Evolutionary conservation across 495 filamentous ascomycete species (phyloP).

Genomic region (Aspergillus baeticus): DNA sequence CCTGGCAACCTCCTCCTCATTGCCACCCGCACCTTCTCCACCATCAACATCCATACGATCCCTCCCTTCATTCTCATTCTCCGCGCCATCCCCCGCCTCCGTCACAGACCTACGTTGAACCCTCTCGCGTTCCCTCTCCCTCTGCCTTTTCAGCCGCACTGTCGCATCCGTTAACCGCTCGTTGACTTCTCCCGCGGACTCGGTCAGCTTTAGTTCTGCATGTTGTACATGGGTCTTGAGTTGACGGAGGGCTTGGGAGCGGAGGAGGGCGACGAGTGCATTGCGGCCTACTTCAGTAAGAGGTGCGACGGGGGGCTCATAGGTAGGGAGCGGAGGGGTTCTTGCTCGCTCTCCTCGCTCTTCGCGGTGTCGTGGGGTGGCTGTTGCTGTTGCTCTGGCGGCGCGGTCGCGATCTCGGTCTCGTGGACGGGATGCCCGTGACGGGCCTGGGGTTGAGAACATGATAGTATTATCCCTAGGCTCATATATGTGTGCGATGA

Average conservation of each 20-base stretch:
- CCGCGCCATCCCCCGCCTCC: conserved; percentile 21
- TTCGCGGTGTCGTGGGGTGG: conserved; percentile 15
- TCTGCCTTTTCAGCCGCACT: conserved; percentile 29
- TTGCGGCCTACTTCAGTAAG: conserved; percentile 36
- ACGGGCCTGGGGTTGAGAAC: conserved; percentile 1
- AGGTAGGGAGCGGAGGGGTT: conserved; percentile 49
- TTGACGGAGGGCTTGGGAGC: conserved; percentile 26
- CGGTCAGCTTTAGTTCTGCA: conserved; percentile 37
- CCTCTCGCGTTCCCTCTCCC: conserved; percentile 19
- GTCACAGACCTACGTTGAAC: background rate
- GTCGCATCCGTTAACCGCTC: conserved; percentile 40
- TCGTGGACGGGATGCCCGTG: background rate
- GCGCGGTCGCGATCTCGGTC: background rate
- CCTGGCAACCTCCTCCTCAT: conserved; percentile 21
- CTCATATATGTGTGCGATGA: background rate
- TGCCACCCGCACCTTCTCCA: conserved; percentile 7
- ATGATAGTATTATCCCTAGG: background rate
- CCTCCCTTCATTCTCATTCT: conserved; percentile 20
- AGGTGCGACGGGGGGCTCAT: conserved; percentile 56
- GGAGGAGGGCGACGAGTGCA: conserved; percentile 32
- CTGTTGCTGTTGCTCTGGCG: conserved; percentile 6
- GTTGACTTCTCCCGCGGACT: conserved; percentile 47
- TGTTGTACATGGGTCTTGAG: conserved; percentile 37
- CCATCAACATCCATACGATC: conserved; percentile 26
- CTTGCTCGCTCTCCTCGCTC: background rate